Evolutionary conservation across 331 rosid genomes (phyloP), one percentile per base, ranked within the genome.

Genomic region (Rhamnella rubrinervis): DNA sequence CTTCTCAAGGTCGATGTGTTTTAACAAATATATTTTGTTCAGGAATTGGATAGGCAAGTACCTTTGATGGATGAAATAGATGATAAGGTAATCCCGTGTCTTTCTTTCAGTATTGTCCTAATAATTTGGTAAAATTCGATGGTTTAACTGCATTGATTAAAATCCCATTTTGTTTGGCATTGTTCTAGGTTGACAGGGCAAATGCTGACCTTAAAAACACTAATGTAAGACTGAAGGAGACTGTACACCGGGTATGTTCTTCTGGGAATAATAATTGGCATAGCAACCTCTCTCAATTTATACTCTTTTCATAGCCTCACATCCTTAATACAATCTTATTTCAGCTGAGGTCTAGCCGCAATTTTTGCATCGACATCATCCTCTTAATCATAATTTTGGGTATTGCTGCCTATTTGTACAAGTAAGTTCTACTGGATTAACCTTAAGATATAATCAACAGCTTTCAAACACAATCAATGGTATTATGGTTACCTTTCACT

Each of bases 371-470:
- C 10, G 85, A 77, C 6, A 63, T 81, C 77, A 74, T 55, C 55
- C 85, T 81, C 37, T 55, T 77, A 19, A 49, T 39, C 39, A 28
- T 81, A 55, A 37, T 77, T 35, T 61, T 73, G 50, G 85, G 85
- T 64, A 77, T 81, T 40, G 82, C 85, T 13, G 82, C 82, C 52
- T 81, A 81, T 49, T 70, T 81, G 23, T 81, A 81, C 77, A 81
- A 81, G 85, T 73, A 38, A 77, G 82, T 69, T 26, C 18, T n/a
- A 25, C 74, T 38, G 46, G 55, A 50, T 44, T 47, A 37, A 53
- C 23, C 23, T 15, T 17, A 7, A 7, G 25, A 53, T 0, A 52
- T 52, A 17, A 18, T 8, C 5, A n/a, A 53, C 9, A 21, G 20
- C 25, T 5, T 19, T 8, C 8, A 26, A 1, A 18, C 8, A 21